phyloP scores from a whole-genome alignment of 805 yeast species.

The Cyberlindnera lachancei region DNA sequence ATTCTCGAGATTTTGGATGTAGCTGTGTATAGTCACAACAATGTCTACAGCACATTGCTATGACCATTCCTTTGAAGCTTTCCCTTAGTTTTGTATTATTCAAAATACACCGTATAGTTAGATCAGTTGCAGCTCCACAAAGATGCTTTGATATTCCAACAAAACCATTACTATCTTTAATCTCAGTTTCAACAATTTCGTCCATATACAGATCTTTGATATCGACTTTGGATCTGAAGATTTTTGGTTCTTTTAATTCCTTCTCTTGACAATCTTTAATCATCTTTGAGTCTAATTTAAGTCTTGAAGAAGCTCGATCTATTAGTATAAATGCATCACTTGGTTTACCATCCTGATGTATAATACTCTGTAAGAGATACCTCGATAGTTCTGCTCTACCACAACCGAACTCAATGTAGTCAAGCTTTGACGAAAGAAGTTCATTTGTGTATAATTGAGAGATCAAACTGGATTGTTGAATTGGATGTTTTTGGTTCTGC shows the following conservation, averaged over 20 bases:
- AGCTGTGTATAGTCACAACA: constrained; percentile 61
- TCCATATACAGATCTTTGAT: constrained; percentile 67
- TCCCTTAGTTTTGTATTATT: constrained; percentile 27
- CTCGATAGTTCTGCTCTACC: constrained; percentile 83
- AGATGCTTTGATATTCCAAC: constrained; percentile 81
- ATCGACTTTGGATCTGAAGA: constrained; percentile 56
- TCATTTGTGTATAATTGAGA: constrained; percentile 46
- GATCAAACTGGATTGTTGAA: constrained; percentile 75
- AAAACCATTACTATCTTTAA: constrained; percentile 13
- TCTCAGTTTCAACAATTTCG: constrained; percentile 29
- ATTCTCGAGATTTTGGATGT: constrained; percentile 22
- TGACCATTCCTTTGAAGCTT: constrained; percentile 49
- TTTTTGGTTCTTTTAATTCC: constrained; percentile 26
- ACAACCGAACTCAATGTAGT: constrained; percentile 78
- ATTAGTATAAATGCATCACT: constrained; percentile 48
- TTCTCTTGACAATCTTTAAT: constrained; percentile 38
- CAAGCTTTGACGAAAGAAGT: constrained; percentile 29
- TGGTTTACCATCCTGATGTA: constrained; percentile 14
- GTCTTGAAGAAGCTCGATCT: constrained; percentile 69
- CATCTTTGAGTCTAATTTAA: constrained; percentile 73
- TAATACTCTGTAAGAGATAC: constrained; percentile 36
- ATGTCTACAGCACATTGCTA: constrained; percentile 93
- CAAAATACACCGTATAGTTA: constrained; percentile 60
- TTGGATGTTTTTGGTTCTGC: constrained; percentile 63
- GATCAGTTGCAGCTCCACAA: constrained; percentile 92